Base-by-base conservation (phyloP, 441 rosid genomes). In the Geranium incanum region DNA sequence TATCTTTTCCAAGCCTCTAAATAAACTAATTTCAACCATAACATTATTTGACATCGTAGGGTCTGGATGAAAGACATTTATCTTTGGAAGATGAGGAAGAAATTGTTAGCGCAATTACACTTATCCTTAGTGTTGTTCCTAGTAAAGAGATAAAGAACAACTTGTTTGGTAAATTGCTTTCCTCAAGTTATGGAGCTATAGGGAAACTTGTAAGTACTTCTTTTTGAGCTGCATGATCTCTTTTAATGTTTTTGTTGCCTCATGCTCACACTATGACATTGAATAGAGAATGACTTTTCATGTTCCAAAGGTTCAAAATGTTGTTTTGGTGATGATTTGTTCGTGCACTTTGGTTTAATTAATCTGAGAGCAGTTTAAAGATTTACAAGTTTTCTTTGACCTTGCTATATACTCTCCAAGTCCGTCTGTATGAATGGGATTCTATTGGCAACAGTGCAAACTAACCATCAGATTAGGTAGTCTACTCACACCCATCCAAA, bases 51-150 rank as follows among this genome's bases (percentile, higher is more conserved):
- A 48, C 70, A 73, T 75, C 67, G 28, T 85, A 92, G 99, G 88
- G 89, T 78, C 81, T 94, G 85, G 95, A 89, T 77, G 89, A 87
- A 82, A 85, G 83, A 75, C 84, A 80, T 74, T 80, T 92, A 81
- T 86, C 97, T 75, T 80, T 88, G 78, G 95, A 91, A 83, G 97
- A 87, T 71, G 99, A 92, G 83, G 97, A 87, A 79, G 99, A 92
- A 85, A 87, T 92, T 74, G 85, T 88, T 69, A 83, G 85, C 67
- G 97, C 97, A 16, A 86, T 92, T 74, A 89, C 86, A 80, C 77
- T 83, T 76, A 82, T 90, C 78, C 87, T 92, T 74, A 87, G 90
- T 45, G 84, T 91, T 68, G 78, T 92, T 74, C 71, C 86, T 63
- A 86, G 86, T 77, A 86, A 83, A 75, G 99, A 94, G 82, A 82